Base-by-base conservation (phyloP, 306 rosid species). In the Rubus parviflorus region DNA sequence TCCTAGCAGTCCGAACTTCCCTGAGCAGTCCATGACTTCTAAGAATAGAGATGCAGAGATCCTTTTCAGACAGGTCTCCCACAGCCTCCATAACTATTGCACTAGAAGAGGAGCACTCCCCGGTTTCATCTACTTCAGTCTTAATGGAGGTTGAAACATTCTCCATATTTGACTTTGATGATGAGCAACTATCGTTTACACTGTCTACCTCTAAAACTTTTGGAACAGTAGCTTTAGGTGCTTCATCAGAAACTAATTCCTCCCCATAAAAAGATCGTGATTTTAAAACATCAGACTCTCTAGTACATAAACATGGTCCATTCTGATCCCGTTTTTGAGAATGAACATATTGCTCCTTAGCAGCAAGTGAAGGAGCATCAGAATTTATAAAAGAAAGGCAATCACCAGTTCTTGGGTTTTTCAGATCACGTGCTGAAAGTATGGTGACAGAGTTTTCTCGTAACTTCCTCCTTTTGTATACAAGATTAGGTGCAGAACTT, bases 81-180 rank as follows among this genome's bases (percentile, higher is more conserved):
- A 79, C 69, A 58, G 74, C 84, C 68, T 92, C 94, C 77, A 73
- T 75, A 76, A 81, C 87, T 63, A 76, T 70, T 19, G 84, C 88
- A 75, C 93, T 80, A 43, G 98, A 94, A 47, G 97, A 89, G 79
- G 98, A 90, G 89, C 97, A 92, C 78, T 90, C 98, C 40, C 93
- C 89, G 37, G 88, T 75, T 77, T 87, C 97, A 85, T 90, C 91
- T 69, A 88, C 78, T 80, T 86, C 91, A 77, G 85, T 86, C 76
- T 83, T 87, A 45, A 63, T 22, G 23, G 90, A 84, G 76, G 84
- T 82, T 74, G 85, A 84, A 86, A 62, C 77, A 77, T 81, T 87
- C 80, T 84, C 94, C 88, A 84, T 80, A 81, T 83, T 90, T 75
- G 95, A 89, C 90, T 94, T 90, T 73, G 97, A 92, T 77, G 95